Evolutionary conservation across 345 rosid species (phyloP).

Genomic region (Lenwebbia sp.): DNA sequence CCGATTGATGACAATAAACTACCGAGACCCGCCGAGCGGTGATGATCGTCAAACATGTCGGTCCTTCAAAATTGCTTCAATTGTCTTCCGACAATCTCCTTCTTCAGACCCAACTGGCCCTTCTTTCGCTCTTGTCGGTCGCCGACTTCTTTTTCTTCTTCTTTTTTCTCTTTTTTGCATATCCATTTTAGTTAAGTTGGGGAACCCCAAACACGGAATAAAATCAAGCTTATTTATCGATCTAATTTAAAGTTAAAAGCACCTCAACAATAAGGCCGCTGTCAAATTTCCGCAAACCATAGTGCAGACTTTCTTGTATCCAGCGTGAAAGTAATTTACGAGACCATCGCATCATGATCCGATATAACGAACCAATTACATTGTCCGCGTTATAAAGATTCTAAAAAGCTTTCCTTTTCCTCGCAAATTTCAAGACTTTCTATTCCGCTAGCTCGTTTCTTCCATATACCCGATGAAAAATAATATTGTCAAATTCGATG

Average conservation of each 20-base stretch:
- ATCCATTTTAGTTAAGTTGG: no score
- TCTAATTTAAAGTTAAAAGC: background rate
- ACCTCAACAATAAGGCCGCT: background rate
- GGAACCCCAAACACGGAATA: no score
- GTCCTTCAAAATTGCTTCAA: background rate
- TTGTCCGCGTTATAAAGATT: background rate
- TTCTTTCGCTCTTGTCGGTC: background rate
- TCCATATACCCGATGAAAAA: background rate
- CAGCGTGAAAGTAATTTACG: background rate
- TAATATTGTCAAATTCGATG: rapidly evolving
- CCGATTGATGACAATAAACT: background rate
- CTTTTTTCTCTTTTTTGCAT: background rate
- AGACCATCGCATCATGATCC: background rate
- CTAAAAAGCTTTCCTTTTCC: rapidly evolving
- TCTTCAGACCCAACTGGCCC: background rate
- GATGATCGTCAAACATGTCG: background rate
- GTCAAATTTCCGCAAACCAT: background rate
- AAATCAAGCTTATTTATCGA: no score
- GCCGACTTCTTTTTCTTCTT: rapidly evolving
- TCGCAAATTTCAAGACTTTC: background rate
- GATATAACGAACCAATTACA: background rate
- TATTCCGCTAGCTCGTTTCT: background rate
- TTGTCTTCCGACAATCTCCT: background rate
- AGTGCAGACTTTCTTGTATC: background rate
- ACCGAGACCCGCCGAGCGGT: background rate